Base-by-base conservation (phyloP, 257 asterid species). In the Jaltomata sinuosa region DNA sequence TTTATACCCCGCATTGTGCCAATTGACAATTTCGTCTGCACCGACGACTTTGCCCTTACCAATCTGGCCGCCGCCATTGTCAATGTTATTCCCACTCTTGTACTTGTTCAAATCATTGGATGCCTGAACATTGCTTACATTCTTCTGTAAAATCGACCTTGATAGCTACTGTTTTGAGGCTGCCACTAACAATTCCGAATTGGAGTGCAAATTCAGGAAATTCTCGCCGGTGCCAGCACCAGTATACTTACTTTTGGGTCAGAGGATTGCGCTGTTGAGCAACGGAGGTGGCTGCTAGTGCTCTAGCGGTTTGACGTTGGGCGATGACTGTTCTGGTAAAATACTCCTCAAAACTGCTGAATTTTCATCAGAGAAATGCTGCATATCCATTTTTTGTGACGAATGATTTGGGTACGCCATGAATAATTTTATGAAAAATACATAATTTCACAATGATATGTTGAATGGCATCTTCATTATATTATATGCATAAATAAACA, bases 1-100 rank as follows among this genome's bases (percentile, higher is more conserved):
- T 81, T 93, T 93, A 85, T 38, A 84, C 89, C 93, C 89, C 3
- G 89, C 94, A 68, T 59, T 91, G 71, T 92, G 93, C 97, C 96
- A 94, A 85, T 91, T 92, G 68, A 87, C 54, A 79, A 64, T 79
- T 74, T 88, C 93, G n/a, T 71, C 95, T 3, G 76, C 36, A 6
- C 83, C 88, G 27, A 83, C 87, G 15, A 84, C 88, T 86, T 85
- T 87, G 54, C 81, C 55, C 81, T 87, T 87, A 55, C 85, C 74
- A 78, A 86, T 15, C 40, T 88, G 89, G 4, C 74, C 88, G 6
- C 84, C 53, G 22, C 55, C 83, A 34, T 86, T 90, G 31, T 82
- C 87, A 40, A 82, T 80, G 52, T 85, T 80, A 57, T 80, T 59
- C 12, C 29, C 14, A 25, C 32, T 80, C 8, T 55, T 68, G 50